Percentiles rank a stretch among this genome's conserved stretches.
Evolutionary conservation across 2,329 filamentous ascomycete genomes (phyloP).

Genomic region (Onygenales sp.): DNA sequence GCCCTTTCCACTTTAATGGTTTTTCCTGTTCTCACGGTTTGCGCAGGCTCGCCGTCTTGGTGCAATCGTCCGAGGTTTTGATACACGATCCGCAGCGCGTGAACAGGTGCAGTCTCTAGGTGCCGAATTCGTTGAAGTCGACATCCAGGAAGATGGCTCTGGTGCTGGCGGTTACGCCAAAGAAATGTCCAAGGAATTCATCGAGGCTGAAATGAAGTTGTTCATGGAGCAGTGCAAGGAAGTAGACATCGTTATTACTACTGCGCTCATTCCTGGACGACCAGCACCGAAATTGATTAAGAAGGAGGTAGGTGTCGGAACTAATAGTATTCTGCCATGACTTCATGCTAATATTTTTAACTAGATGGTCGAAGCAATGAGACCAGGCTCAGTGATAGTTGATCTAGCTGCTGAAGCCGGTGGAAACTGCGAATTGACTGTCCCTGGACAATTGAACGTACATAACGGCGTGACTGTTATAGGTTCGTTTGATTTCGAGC

Average conservation of each 20-base stretch:
- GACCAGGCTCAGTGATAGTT: conserved; percentile 78
- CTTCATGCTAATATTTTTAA: neutral
- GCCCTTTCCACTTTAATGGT: neutral
- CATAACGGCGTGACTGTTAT: conserved; percentile 78
- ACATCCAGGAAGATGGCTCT: conserved; percentile 72
- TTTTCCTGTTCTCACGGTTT: conserved; percentile 3
- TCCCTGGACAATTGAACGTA: conserved; percentile 58
- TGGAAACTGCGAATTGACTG: conserved; percentile 77
- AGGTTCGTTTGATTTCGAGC: conserved; percentile 40
- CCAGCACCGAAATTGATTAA: conserved; percentile 78
- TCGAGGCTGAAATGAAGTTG: conserved; percentile 85
- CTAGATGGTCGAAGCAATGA: conserved; percentile 73
- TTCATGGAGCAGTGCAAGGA: conserved; percentile 81
- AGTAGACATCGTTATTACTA: conserved; percentile 87
- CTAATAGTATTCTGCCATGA: neutral
- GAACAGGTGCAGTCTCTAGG: conserved; percentile 87
- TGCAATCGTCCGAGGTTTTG: conserved; percentile 81
- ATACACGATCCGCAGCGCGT: conserved; percentile 76
- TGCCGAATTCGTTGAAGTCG: conserved; percentile 82
- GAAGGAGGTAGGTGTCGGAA: conserved; percentile 41
- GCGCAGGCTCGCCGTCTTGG: conserved; percentile 65
- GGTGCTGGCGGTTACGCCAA: conserved; percentile 84
- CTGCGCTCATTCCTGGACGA: conserved; percentile 78
- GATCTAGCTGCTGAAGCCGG: conserved; percentile 82
- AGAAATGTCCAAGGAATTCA: conserved; percentile 90